Evolutionary conservation across 352 stramenopile genomes (phyloP), one percentile per base, ranked within the genome.

Genomic region (Globisporangium uncinulatum): DNA sequence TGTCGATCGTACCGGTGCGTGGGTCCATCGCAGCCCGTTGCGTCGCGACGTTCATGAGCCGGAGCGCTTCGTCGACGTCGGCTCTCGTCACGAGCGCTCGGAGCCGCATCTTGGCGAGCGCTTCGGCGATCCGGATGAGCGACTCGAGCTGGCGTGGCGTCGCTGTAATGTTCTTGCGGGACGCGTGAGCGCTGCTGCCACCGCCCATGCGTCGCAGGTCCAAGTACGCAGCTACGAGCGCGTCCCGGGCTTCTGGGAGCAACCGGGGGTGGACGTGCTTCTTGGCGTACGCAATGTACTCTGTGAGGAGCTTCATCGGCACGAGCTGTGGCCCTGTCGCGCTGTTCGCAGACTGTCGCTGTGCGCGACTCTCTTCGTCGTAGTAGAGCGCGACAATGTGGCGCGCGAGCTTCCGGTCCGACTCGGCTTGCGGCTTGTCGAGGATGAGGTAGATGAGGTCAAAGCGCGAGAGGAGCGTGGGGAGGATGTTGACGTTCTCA

Each of bases 401-500:
- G 29, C 95, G 91, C 8, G 97, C 97, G 43, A 99, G 72, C 57
- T 95, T 85, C 10, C 96, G 84, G 70, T 99, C 97, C 19, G 85
- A 90, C 58, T 98, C 94, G 6, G 85, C 66, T 55, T 98, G 90
- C 1, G 96, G 92, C 57, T 96, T 96, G 76, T 99, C 97, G 36
- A 99, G 82, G 65, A 99, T 98, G 19, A 99, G 79, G 71, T 99
- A 99, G 66, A 99, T 99, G 54, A 99, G 86, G 73, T 99, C 97
- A 65, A 99, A 99, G 42, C 97, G 91, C 61, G 89, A 98, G 6
- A 99, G 76, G 31, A 99, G 78, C 20, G 97, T 99, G 3, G 97
- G 97, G 19, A 98, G 79, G 46, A 99, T 92, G 68, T 99, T 95
- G 53, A 99, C 97, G 70, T 99, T 99, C 58, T 99, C 95, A 39